Base-by-base conservation (phyloP, 768 basidiomycete genomes). In the Termitomyces sp. region DNA sequence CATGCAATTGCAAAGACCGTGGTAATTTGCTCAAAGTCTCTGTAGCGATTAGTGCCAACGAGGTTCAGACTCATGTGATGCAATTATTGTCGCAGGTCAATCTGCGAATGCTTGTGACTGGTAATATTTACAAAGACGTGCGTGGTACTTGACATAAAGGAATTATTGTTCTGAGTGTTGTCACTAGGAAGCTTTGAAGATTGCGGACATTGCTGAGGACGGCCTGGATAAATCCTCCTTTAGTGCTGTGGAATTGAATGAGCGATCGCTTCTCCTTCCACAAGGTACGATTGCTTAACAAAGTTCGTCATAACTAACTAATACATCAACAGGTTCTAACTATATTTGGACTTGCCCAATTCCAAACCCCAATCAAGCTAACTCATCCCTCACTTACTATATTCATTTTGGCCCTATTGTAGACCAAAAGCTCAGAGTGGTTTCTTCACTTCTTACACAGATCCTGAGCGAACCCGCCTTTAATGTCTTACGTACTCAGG, bases 401-500 rank as follows among this genome's bases (percentile, higher is more conserved):
- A 73, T 90, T 57, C 87, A 92, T 65, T 78, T 90, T 59, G 95
- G 95, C 12, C 77, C 85, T 40, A 68, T 85, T 33, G 75, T 75
- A 7, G 84, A 94, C 66, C 79, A 83, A 47, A 78, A 70, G 20
- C 73, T 83, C 12, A 86, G 94, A 4, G 86, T 90, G 26, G 77
- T 79, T 1, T 79, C 87, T 24, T 73, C 84, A 2, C 79, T 99
- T 14, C 83, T 98, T 24, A 80, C 80, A 0, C 92, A 95, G 64
- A 89, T 98, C 57, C 78, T 95, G 38, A 77, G 81, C n/a, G 97
- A 99, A 65, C 96, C 95, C 1, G 83, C 90, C 10, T 99, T 98
- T 73, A 87, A 96, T 68, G 76, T 86, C 24, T 81, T 99, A 32
- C 87, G 97, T 30, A 98, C 95, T 4, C 87, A 92, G 68, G 93